phyloP scores from a whole-genome alignment of 31 red algal species.

The Asparagopsis taxiformis region DNA sequence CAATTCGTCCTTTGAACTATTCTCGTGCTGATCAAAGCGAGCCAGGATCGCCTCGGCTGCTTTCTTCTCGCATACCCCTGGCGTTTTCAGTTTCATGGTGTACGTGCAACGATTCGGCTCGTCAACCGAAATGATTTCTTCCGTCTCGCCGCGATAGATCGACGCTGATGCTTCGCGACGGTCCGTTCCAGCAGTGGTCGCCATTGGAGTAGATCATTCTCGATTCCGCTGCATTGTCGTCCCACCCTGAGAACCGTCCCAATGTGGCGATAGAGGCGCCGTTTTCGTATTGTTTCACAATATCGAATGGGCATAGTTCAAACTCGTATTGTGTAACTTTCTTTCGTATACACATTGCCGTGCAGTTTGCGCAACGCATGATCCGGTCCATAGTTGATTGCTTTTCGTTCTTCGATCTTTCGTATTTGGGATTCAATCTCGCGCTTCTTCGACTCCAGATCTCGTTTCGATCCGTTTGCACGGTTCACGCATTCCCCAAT shows the following conservation, averaged over 20 bases:
- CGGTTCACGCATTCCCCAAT: constrained; percentile 26
- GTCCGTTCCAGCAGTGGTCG: constrained; percentile 81
- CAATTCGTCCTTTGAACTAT: constrained; percentile 25
- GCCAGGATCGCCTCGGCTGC: constrained; percentile 37
- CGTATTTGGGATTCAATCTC: constrained; percentile 19
- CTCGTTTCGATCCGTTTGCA: constrained; percentile 18
- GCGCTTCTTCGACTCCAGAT: constrained; percentile 25
- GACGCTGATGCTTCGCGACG: constrained; percentile 52
- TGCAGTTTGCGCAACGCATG: constrained; percentile 40
- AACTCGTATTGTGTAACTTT: constrained; percentile 71
- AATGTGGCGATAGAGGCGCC: constrained; percentile 51
- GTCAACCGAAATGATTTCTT: constrained; percentile 70
- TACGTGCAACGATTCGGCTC: constrained; percentile 79
- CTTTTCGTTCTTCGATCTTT: constrained; percentile 9
- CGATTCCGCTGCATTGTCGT: constrained; percentile 14
- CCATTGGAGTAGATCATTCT: constrained; percentile 62
- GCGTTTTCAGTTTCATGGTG: constrained; percentile 58
- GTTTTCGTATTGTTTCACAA: constrained; percentile 66
- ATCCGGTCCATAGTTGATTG: constrained; percentile 54
- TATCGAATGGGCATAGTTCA: constrained; percentile 67
- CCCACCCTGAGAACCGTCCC: constrained; percentile 58
- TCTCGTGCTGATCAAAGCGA: constrained; percentile 8
- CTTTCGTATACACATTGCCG: constrained; percentile 50
- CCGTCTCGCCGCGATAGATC: constrained; percentile 41
- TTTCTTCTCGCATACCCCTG: constrained; percentile 54